phyloP scores from a whole-genome alignment of 2,329 filamentous ascomycete genomes.

The Zalaria sp. region DNA sequence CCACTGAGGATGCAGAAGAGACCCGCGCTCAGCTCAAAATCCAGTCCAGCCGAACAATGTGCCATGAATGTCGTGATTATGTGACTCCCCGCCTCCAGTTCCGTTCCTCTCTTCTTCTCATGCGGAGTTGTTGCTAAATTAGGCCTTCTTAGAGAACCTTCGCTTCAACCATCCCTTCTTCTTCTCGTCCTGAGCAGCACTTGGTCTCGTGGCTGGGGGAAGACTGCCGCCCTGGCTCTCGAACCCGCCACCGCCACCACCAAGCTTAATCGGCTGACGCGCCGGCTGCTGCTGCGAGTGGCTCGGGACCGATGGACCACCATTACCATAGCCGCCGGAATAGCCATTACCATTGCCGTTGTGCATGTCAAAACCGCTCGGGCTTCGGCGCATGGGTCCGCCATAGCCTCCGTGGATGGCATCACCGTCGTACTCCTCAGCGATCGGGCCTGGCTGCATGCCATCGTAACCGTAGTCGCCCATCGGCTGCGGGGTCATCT shows the following conservation, averaged over 20 bases:
- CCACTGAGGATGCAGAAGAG: no score
- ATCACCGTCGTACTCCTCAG: slow-evolving; percentile 24
- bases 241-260: slow-evolving; percentile 4
- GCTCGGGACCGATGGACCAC: slow-evolving; percentile 1
- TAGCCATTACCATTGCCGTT: not conserved
- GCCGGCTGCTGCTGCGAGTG: slow-evolving; percentile 4
- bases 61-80: no score
- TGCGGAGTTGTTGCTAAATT: not conserved
- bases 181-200: slow-evolving; percentile 43
- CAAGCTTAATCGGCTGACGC: slow-evolving; percentile 9
- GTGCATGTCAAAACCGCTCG: not conserved
- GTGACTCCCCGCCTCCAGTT: no score
- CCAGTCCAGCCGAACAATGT: no score
- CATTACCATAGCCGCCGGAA: not conserved
- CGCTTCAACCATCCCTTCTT: slow-evolving; percentile 82
- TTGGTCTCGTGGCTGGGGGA: slow-evolving; percentile 10
- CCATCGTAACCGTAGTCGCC: slow-evolving; percentile 24
- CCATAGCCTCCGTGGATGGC: slow-evolving; percentile 7
- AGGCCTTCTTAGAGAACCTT: slow-evolving; percentile 52
- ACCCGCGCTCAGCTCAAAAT: no score
- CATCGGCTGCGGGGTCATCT: slow-evolving; percentile 27
- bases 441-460: slow-evolving; percentile 12
- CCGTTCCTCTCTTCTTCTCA: no score
- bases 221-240: slow-evolving; percentile 9
- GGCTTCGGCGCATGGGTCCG: not conserved